Conservation (phyloP, 1,284 basidiomycete species). For the Ustilago hordei region DNA sequence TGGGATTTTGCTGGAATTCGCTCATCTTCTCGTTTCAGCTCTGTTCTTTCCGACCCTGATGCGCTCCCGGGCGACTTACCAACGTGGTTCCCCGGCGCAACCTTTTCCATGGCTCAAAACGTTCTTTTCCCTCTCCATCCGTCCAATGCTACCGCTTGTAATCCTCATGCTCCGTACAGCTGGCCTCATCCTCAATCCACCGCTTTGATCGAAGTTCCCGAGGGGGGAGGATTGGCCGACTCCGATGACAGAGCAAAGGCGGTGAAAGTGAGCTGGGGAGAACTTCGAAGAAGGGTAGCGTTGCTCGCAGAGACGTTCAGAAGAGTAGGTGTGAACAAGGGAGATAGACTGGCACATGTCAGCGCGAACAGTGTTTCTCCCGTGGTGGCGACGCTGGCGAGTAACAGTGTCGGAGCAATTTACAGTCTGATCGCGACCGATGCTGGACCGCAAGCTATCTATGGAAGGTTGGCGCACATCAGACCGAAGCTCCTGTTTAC, state of each 20-base stretch:
- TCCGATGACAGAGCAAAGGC: slow-evolving; percentile 13
- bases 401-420: slow-evolving; percentile 54
- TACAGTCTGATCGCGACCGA: slow-evolving; percentile 54
- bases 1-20: slow-evolving; percentile 54
- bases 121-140: slow-evolving; percentile 58
- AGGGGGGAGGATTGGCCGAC: slow-evolving; percentile 39
- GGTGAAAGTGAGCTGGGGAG: slow-evolving; percentile 44
- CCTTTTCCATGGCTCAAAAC: slow-evolving; percentile 49
- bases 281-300: slow-evolving; percentile 41
- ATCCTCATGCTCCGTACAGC: slow-evolving; percentile 41
- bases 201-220: slow-evolving; percentile 46
- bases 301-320: slow-evolving; percentile 45
- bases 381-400: slow-evolving; percentile 41
- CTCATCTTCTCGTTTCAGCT: slow-evolving; percentile 30
- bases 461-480: slow-evolving; percentile 63
- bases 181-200: slow-evolving; percentile 31
- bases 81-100: slow-evolving; percentile 46
- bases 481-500: slow-evolving; percentile 69
- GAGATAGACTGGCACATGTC: slow-evolving; percentile 45
- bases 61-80: slow-evolving; percentile 51
- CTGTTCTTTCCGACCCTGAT: slow-evolving; percentile 41
- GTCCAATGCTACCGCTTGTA: slow-evolving; percentile 42
- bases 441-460: slow-evolving; percentile 47
- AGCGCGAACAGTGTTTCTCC: slow-evolving; percentile 42
- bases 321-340: slow-evolving; percentile 34